Evolutionary conservation across 106 monocot species (phyloP).

Genomic region (Xerophyta viscosa): DNA sequence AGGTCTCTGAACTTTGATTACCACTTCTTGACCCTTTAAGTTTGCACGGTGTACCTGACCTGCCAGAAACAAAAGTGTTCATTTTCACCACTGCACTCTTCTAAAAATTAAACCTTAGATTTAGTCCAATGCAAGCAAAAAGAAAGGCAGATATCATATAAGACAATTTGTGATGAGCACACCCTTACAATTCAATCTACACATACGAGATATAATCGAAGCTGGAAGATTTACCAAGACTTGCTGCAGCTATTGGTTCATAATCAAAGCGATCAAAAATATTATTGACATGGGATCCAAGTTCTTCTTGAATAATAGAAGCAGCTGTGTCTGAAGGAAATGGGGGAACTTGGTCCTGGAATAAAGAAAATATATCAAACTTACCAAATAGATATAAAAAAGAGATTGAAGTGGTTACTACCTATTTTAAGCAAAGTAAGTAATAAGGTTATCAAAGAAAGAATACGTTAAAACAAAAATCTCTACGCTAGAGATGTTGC

Average conservation of each 20-base stretch:
- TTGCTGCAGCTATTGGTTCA: slow-evolving; percentile 98
- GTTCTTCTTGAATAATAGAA: slow-evolving; percentile 96
- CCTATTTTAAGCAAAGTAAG: no score
- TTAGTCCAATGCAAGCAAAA: no score
- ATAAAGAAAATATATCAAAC: slow-evolving; percentile 7
- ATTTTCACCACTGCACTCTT: no score
- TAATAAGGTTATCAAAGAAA: no score
- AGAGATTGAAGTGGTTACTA: no score
- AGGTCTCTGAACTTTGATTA: slow-evolving; percentile 97
- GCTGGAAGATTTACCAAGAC: slow-evolving; percentile 96
- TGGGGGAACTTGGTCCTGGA: slow-evolving; percentile 97
- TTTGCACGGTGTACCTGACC: slow-evolving; percentile 99
- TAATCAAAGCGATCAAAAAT: slow-evolving; percentile 90
- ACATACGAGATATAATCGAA: no score
- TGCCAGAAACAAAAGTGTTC: slow-evolving; percentile 17
- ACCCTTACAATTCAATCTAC: no score
- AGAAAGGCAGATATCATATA: no score
- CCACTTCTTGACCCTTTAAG: slow-evolving; percentile 62
- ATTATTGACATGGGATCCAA: slow-evolving; percentile 51
- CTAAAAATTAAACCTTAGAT: no score
- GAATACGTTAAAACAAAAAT: no score
- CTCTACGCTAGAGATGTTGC: no score
- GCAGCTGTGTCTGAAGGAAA: slow-evolving; percentile 85
- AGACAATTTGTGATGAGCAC: no score
- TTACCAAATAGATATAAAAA: slow-evolving; percentile 8